A percentile compares a stretch with the other conserved stretches of the same genome.
These are phyloP conservation scores for Talaromyces stipitatus DNA, from an alignment of 495 filamentous ascomycete species.

Conservation along the genomic window DNA sequence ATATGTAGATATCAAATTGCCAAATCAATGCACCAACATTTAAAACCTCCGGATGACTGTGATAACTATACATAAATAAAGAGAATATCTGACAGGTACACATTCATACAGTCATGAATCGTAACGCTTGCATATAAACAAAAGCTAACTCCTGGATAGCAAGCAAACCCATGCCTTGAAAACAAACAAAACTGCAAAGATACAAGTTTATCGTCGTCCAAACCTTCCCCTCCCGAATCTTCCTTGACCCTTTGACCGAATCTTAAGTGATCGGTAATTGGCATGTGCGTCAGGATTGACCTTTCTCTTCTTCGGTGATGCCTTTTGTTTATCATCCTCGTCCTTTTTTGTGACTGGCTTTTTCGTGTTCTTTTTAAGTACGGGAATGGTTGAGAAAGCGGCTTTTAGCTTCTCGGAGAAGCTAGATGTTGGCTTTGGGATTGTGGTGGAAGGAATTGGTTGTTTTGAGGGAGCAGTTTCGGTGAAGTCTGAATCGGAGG, in stretches of 20 bases:
- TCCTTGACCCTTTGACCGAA: slow-evolving; percentile 2
- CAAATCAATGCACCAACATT: no score
- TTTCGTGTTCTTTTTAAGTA: slow-evolving; percentile 23
- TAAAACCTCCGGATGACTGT: no score
- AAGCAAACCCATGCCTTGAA: background rate
- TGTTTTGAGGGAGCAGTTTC: slow-evolving; percentile 13
- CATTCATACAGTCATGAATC: background rate
- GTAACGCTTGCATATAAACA: background rate
- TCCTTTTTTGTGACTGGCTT: slow-evolving; percentile 18
- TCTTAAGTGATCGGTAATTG: slow-evolving; percentile 12
- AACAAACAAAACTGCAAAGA: background rate
- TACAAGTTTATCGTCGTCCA: slow-evolving; percentile 3
- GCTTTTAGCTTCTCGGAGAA: slow-evolving; percentile 41
- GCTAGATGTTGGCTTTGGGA: slow-evolving; percentile 12
- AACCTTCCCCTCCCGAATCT: slow-evolving; percentile 2
- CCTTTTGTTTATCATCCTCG: slow-evolving; percentile 27
- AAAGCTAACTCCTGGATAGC: no score
- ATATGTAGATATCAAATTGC: no score
- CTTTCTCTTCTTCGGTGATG: slow-evolving; percentile 55
- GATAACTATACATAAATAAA: no score
- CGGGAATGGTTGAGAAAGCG: slow-evolving; percentile 24
- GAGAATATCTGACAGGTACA: no score
- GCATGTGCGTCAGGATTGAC: slow-evolving; percentile 61
- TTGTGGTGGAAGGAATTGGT: slow-evolving; percentile 1
- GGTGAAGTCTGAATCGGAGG: slow-evolving; percentile 22